Conservation (phyloP, 306 rosid genomes). For the Cicer judaicum region DNA sequence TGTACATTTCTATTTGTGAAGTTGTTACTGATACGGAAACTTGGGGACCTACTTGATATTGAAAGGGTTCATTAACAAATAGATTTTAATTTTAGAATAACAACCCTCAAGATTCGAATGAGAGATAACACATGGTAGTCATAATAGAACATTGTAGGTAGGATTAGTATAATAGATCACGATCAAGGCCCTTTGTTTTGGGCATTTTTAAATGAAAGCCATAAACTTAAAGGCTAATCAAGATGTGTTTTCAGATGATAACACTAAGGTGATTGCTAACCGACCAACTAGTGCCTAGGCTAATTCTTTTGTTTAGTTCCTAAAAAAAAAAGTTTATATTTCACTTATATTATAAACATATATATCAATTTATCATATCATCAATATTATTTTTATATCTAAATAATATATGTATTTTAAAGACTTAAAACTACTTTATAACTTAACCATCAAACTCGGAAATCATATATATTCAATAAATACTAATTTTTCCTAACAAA, state of each 20-base stretch:
- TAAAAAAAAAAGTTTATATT: too few relatives aligned
- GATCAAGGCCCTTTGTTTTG: slow-evolving; percentile 44
- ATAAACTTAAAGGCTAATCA: slow-evolving; percentile 52
- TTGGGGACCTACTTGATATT: slow-evolving; percentile 48
- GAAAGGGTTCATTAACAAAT: slow-evolving; percentile 29
- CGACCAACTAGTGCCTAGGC: too few relatives aligned
- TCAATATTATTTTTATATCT: too few relatives aligned
- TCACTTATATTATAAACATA: too few relatives aligned
- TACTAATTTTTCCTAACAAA: too few relatives aligned
- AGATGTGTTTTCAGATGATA: slow-evolving; percentile 44
- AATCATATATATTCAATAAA: too few relatives aligned
- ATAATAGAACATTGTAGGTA: slow-evolving; percentile 57
- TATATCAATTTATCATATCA: too few relatives aligned
- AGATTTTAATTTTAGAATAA: slow-evolving; percentile 42
- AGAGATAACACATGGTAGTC: slow-evolving; percentile 62
- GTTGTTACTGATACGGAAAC: slow-evolving; percentile 14
- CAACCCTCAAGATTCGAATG: slow-evolving; percentile 43
- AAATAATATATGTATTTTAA: too few relatives aligned
- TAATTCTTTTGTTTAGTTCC: too few relatives aligned
- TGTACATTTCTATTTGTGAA: slow-evolving; percentile 40
- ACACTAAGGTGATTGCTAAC: too few relatives aligned
- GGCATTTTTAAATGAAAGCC: slow-evolving; percentile 66
- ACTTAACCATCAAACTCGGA: too few relatives aligned
- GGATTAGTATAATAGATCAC: slow-evolving; percentile 44
- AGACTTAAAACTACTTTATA: too few relatives aligned